Percentiles rank a stretch among this genome's conserved stretches.
These are phyloP conservation scores for Polyporus arcularius DNA, from an alignment of 768 basidiomycete genomes.

Conservation along the genomic window DNA sequence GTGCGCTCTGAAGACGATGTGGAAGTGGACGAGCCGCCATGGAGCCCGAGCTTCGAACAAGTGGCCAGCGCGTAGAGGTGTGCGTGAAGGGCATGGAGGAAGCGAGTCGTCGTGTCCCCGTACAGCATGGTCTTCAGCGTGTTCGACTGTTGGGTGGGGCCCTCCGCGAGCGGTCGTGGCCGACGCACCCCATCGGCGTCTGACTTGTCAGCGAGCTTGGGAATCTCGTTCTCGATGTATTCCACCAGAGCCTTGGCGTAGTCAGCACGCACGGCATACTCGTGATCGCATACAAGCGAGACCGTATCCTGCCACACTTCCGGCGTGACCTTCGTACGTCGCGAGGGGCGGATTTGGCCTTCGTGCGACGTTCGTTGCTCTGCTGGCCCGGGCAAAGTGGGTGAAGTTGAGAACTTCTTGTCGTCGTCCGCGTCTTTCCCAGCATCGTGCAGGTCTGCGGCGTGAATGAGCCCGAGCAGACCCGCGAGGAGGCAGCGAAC, in stretches of 20 bases:
- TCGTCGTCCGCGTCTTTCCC: conserved; percentile 31
- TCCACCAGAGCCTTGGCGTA: conserved; percentile 74
- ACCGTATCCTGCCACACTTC: conserved; percentile 93
- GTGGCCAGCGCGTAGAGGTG: conserved; percentile 80
- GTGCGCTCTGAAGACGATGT: conserved; percentile 41
- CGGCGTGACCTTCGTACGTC: conserved; percentile 68
- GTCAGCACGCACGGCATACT: conserved; percentile 76
- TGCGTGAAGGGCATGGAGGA: conserved; percentile 79
- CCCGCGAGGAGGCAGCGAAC: conserved; percentile 71
- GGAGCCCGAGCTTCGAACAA: conserved; percentile 59
- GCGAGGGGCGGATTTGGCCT: conserved; percentile 42
- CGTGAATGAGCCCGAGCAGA: conserved; percentile 67
- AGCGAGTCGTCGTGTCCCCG: conserved; percentile 66
- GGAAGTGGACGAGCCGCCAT: conserved; percentile 39
- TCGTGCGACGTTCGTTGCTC: conserved; percentile 19
- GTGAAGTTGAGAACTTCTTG: conserved; percentile 15
- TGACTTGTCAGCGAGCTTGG: conserved; percentile 54
- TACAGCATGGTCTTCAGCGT: conserved; percentile 51
- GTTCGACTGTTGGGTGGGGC: conserved; percentile 47
- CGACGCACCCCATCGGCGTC: conserved; percentile 51
- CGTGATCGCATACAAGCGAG: conserved; percentile 77
- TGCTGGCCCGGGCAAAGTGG: conserved; percentile 13
- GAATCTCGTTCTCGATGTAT: conserved; percentile 78
- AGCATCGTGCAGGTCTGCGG: conserved; percentile 54
- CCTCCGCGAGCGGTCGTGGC: conserved; percentile 47